Evolutionary conservation across 83 land plant genomes (phyloP).

Genomic region (Isoetes engelmannii): DNA sequence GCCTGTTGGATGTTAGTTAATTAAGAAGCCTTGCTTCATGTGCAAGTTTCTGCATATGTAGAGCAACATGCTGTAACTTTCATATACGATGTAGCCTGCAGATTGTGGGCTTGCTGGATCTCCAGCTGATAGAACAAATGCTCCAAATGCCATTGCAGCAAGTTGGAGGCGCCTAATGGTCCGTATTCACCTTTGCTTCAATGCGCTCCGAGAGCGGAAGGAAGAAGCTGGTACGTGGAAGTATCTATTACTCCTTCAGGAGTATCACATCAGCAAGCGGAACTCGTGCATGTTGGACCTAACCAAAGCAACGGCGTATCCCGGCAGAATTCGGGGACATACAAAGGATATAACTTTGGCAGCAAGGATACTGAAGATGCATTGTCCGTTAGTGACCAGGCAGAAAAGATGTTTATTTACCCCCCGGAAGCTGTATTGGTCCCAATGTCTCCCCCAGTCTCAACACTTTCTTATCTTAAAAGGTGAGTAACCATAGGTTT

Average conservation of each 20-base stretch:
- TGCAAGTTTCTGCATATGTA: background rate
- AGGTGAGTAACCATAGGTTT: conserved; percentile 40
- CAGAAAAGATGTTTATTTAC: conserved; percentile 67
- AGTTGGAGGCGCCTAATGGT: conserved; percentile 40
- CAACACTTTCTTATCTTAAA: conserved; percentile 49
- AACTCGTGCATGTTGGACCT: too few species aligned
- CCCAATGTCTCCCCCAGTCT: conserved; percentile 58
- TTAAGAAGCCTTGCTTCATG: too few species aligned
- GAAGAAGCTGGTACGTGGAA: conserved; percentile 11
- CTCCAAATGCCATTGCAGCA: conserved; percentile 37
- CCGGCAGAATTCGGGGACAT: background rate
- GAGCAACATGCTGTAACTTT: background rate
- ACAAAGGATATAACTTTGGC: too few species aligned
- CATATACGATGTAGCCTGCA: background rate
- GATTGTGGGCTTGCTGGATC: conserved; percentile 26
- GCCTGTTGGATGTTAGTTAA: too few species aligned
- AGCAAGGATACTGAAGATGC: too few species aligned
- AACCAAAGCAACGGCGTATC: background rate
- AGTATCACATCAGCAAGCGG: too few species aligned
- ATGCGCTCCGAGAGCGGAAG: background rate
- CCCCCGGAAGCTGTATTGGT: conserved; percentile 81
- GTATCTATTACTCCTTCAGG: background rate
- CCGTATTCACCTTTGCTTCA: background rate
- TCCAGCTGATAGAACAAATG: conserved; percentile 6
- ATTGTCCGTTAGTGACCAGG: conserved; percentile 1